These are phyloP conservation scores for Avena sativa DNA, from an alignment of 176 grass and related monocot genomes.

Conservation along the genomic window DNA sequence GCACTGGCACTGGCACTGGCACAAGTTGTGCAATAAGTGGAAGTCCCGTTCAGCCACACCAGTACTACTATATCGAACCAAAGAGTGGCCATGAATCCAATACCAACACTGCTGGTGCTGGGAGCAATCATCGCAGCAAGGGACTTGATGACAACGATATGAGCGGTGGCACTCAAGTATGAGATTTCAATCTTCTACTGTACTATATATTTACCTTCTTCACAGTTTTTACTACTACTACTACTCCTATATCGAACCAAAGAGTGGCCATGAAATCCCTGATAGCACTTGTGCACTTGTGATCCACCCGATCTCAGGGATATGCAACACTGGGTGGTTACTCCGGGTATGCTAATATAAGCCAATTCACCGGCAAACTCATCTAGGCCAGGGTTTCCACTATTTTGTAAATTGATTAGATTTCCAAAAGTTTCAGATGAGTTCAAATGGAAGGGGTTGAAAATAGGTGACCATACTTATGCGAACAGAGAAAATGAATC, in stretches of 20 bases:
- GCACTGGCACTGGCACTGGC: too few relatives aligned
- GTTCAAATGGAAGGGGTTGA: too few relatives aligned
- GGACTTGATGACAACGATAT: constrained; percentile 73
- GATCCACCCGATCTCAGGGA: constrained; percentile 67
- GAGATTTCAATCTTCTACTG: constrained; percentile 7
- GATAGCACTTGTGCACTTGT: constrained; percentile 86
- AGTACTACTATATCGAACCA: constrained; percentile 33
- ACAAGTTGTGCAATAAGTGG: too few relatives aligned
- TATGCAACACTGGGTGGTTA: constrained; percentile 57
- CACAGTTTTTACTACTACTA: neutral
- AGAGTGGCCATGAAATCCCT: constrained; percentile 37
- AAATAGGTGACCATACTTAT: too few relatives aligned
- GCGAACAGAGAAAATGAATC: too few relatives aligned
- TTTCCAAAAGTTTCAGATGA: too few relatives aligned
- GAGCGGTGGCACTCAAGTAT: constrained; percentile 80
- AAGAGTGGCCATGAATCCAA: constrained; percentile 54
- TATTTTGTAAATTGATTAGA: neutral
- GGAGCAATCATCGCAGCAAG: constrained; percentile 40
- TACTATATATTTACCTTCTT: constrained; percentile 6
- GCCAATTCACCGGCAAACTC: constrained; percentile 3
- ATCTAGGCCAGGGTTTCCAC: neutral
- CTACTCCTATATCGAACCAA: neutral
- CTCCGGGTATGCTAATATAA: constrained; percentile 33
- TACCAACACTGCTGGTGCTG: constrained; percentile 44
- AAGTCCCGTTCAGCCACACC: too few relatives aligned